Evolutionary conservation across 2,329 filamentous ascomycete species (phyloP).

Genomic region (Ciborinia camelliae): DNA sequence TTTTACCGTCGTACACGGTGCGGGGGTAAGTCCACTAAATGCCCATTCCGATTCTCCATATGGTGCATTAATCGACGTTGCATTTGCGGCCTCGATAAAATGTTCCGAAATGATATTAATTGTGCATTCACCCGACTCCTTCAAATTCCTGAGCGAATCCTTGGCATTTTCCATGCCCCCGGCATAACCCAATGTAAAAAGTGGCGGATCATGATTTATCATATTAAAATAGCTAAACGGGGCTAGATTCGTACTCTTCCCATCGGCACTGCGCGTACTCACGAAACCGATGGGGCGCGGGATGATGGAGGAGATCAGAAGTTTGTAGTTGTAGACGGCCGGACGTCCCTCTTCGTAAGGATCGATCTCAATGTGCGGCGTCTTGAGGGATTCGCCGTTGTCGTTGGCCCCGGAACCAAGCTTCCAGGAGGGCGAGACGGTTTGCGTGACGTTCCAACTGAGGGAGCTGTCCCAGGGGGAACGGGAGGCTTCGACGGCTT

Average conservation of each 20-base stretch:
- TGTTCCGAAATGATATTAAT: conserved; percentile 86
- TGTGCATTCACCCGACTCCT: conserved; percentile 69
- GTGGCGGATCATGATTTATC: conserved; percentile 79
- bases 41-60: conserved; percentile 77
- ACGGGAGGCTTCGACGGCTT: conserved; percentile 63
- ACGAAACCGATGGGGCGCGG: conserved; percentile 75
- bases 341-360: conserved; percentile 70
- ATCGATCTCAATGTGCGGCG: conserved; percentile 71
- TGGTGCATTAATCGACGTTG: conserved; percentile 73
- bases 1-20: conserved; percentile 61
- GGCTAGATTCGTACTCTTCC: conserved; percentile 69
- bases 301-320: conserved; percentile 78
- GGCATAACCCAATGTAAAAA: conserved; percentile 64
- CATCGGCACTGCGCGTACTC: conserved; percentile 56
- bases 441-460: conserved; percentile 57
- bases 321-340: conserved; percentile 78
- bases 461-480: conserved; percentile 53
- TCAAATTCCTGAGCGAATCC: conserved; percentile 73
- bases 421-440: conserved; percentile 62
- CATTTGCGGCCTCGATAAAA: conserved; percentile 84
- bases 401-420: conserved; percentile 64
- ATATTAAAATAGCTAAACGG: conserved; percentile 87
- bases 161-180: conserved; percentile 55
- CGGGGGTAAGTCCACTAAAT: conserved; percentile 70
- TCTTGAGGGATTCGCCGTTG: conserved; percentile 44